A percentile compares a stretch with the other conserved stretches of the same genome.
Evolutionary conservation across 2,329 filamentous ascomycete species (phyloP).

Genomic region (Fusarium humuli): DNA sequence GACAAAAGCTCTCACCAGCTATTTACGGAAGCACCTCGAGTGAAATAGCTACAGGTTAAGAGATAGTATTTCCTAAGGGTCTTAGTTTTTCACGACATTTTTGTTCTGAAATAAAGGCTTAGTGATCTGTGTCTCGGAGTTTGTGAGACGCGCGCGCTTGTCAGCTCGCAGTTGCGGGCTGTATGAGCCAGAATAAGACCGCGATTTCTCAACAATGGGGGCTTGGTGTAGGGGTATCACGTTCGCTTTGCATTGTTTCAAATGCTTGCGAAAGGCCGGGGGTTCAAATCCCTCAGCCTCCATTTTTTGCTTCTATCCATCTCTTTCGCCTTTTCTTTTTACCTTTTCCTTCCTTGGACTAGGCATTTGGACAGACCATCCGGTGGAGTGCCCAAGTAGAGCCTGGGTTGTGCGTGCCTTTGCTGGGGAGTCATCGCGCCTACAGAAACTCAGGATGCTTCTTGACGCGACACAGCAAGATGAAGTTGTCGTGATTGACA

Average conservation of each 20-base stretch:
- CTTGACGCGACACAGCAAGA: neutral
- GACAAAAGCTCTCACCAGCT: neutral
- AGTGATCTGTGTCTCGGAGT: too few species aligned
- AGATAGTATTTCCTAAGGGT: too few species aligned
- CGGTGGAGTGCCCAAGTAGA: too few species aligned
- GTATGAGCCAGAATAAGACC: fast-evolving
- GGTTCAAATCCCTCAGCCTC: conserved; percentile 25
- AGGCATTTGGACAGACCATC: too few species aligned
- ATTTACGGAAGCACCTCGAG: neutral
- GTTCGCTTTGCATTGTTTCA: conserved; percentile 20
- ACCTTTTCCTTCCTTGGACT: neutral
- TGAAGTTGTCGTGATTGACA: too few species aligned
- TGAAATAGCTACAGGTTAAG: too few species aligned
- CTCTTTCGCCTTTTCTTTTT: neutral
- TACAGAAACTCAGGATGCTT: neutral
- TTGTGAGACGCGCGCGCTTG: neutral
- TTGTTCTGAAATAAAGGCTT: too few species aligned
- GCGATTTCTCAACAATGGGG: neutral
- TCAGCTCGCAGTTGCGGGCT: fast-evolving
- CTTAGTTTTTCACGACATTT: too few species aligned
- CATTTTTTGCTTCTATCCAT: neutral
- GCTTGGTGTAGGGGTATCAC: conserved; percentile 23
- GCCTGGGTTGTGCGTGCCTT: too few species aligned
- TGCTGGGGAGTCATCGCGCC: too few species aligned
- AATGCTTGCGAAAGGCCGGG: conserved; percentile 22